A percentile compares a stretch with the other conserved stretches of the same genome.
phyloP scores from a whole-genome alignment of 2,329 filamentous ascomycete species.

The Alternaria brassicicola region DNA sequence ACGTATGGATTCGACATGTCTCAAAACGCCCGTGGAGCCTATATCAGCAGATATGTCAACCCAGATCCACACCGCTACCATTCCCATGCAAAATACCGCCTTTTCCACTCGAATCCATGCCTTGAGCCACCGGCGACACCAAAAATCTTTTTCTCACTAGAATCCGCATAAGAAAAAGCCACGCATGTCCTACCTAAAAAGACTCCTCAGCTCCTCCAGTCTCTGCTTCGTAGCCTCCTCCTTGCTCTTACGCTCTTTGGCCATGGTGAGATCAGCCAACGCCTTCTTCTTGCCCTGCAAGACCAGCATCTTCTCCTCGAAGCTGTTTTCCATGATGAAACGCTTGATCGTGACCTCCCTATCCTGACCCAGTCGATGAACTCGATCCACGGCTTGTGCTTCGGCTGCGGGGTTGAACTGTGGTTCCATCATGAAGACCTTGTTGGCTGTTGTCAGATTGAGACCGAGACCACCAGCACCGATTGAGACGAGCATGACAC shows the following conservation, averaged over 20 bases:
- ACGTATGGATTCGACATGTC: background rate
- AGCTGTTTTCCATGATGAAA: conserved; percentile 88
- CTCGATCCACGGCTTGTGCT: conserved; percentile 90
- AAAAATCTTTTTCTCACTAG: background rate
- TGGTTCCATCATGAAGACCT: conserved; percentile 96
- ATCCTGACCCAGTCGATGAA: conserved; percentile 71
- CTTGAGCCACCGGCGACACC: background rate
- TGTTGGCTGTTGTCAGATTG: conserved; percentile 84
- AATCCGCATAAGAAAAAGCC: background rate
- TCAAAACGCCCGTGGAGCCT: background rate
- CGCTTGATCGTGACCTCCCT: conserved; percentile 85
- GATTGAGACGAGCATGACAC: conserved; percentile 89
- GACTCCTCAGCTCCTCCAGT: conserved; percentile 64
- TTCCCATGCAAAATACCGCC: background rate
- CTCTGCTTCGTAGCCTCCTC: conserved; percentile 69
- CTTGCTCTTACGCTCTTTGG: conserved; percentile 60
- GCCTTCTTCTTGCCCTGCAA: conserved; percentile 93
- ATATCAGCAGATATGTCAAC: background rate
- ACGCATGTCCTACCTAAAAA: conserved; percentile 54
- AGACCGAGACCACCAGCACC: conserved; percentile 89
- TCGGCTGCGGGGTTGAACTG: conserved; percentile 97
- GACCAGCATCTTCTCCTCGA: conserved; percentile 91
- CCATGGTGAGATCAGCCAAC: conserved; percentile 76
- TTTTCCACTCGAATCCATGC: background rate
- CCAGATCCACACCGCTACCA: background rate